Evolutionary conservation across 2,329 filamentous ascomycete species (phyloP), one percentile per base, ranked within the genome.

Genomic region (Verticillium zaregamsianum): DNA sequence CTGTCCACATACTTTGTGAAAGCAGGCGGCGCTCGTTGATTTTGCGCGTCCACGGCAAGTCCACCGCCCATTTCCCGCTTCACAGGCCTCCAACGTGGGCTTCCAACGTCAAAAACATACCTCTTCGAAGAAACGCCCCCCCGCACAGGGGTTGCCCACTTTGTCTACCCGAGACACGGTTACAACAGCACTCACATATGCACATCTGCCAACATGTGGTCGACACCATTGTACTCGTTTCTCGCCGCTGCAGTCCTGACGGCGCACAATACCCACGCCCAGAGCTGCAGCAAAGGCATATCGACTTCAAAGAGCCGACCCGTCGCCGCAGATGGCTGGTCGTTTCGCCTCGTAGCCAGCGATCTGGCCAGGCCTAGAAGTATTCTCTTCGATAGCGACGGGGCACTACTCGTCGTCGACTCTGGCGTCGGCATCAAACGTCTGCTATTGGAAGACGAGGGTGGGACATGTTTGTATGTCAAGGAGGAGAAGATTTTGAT

Each of bases 361-460:
- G 74, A 73, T 15, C 66, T 82, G 57, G 71, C 65, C 2, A 71
- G 69, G 8, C 81, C 81, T 1, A 76, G 80, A n/a, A 71, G 76
- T 57, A 74, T 84, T 59, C 65, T 76, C 7, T 79, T 83, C 57
- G 81, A 84, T 65, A 65, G 62, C 3, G 69, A 72, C 35, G 80
- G 80, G 3, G 76, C 72, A 3, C 70, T 84, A 9, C 71, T 84
- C 2, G 74, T 83, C n/a, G 68, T 82, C 45, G 76, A 82, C 58
- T 63, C 71, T 0, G 74, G 76, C 4, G 67, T 66, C 2, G 80
- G 81, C 2, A 73, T 84, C 35, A 67, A 73, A 15, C 76, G 72
- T 23, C 60, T 82, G 55, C 67, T 67, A 3, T 68, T 82, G 23
- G 68, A 74, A 3, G 80, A 81, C 57, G 64, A 75, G n/a, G 76